Conservation (phyloP, 805 yeast species). For the Teunomyces atbi region DNA sequence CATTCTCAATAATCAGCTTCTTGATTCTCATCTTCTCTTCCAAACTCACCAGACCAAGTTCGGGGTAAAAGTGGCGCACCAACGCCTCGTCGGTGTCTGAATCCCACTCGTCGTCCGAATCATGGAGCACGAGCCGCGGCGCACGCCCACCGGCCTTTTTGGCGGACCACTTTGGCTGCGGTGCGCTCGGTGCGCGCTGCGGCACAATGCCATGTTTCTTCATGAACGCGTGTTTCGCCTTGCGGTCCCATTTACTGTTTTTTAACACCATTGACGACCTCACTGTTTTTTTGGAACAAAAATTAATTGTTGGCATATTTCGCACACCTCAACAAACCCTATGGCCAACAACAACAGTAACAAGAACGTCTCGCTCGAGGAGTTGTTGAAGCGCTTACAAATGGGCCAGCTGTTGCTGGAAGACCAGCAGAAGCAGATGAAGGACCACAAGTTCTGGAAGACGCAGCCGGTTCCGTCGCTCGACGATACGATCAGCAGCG, state of each 20-base stretch:
- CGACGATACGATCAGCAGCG: constrained; percentile 61
- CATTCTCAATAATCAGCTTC: constrained; percentile 29
- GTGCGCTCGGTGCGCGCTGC: constrained; percentile 9
- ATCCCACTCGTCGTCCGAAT: constrained; percentile 39
- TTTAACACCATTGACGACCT: constrained; percentile 35
- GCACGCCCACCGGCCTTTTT: constrained; percentile 16
- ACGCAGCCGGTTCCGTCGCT: constrained; percentile 91
- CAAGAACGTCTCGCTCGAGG: constrained; percentile 34
- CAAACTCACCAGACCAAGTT: constrained; percentile 31
- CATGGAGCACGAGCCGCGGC: constrained; percentile 21
- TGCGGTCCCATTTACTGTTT: constrained; percentile 44
- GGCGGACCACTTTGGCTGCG: constrained; percentile 34
- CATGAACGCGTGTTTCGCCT: constrained; percentile 38
- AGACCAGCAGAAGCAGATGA: constrained; percentile 58
- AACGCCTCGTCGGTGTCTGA: constrained; percentile 38
- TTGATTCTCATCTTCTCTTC: constrained; percentile 38
- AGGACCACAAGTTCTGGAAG: constrained; percentile 94
- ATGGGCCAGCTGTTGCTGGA: constrained; percentile 55
- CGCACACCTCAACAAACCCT: too few relatives aligned
- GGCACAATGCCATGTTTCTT: constrained; percentile 38
- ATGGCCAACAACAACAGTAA: too few relatives aligned
- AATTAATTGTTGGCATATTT: too few relatives aligned
- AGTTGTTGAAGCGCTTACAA: constrained; percentile 54
- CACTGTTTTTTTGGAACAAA: not conserved
- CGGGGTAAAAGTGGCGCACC: constrained; percentile 40